Conservation (phyloP, 331 rosid genomes). For the Cydonia oblonga region DNA sequence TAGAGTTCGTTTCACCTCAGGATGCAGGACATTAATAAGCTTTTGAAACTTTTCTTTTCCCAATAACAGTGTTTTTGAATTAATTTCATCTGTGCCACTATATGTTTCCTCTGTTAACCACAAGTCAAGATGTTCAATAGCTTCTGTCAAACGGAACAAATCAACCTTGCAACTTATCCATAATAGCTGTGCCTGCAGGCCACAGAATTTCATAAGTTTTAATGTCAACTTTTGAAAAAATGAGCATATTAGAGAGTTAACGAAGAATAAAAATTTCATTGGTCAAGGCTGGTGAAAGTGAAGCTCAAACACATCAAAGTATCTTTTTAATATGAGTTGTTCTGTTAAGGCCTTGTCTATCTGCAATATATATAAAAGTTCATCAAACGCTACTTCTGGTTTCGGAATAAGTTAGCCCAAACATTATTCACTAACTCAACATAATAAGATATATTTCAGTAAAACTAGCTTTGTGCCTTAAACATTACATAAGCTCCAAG, state of each 20-base stretch:
- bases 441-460: not conserved
- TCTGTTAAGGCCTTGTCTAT: not conserved
- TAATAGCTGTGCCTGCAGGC: slow-evolving; percentile 58
- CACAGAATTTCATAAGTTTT: slow-evolving; percentile 23
- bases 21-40: slow-evolving; percentile 30
- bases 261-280: not conserved
- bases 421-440: not conserved
- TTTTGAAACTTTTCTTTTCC: slow-evolving; percentile 32
- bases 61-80: slow-evolving; percentile 23
- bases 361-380: not conserved
- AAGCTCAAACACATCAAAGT: not conserved
- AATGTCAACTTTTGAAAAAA: slow-evolving; percentile 9
- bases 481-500: not conserved
- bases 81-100: slow-evolving; percentile 18
- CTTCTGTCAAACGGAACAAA: slow-evolving; percentile 39
- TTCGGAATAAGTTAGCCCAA: not conserved
- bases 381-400: not conserved
- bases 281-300: not conserved
- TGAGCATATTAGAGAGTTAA: not conserved
- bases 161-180: slow-evolving; percentile 54
- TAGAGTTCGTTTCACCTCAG: slow-evolving; percentile 44
- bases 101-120: slow-evolving; percentile 32
- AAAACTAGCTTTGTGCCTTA: not conserved
- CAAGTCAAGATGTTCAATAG: slow-evolving; percentile 22
- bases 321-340: not conserved